Percentiles rank a stretch among this genome's conserved stretches.
Conservation (phyloP, 345 rosid species). For the Anastatica hierochuntica region DNA sequence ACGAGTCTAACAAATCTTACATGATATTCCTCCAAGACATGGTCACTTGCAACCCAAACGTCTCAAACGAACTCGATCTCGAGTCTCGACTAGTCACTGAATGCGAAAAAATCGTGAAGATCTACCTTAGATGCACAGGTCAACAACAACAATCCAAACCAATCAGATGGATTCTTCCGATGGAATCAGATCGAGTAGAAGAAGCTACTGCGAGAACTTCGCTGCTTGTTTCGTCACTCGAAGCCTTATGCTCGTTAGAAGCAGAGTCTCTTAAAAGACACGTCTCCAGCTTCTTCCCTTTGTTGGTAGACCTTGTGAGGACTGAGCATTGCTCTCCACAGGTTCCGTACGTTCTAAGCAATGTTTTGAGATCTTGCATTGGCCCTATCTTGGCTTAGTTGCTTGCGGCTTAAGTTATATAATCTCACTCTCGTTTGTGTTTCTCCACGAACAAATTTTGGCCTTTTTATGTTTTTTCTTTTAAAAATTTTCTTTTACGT, state of each 20-base stretch:
- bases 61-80: slow-evolving; percentile 42
- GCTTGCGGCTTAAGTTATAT: slow-evolving; percentile 10
- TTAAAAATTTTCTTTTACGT: too few relatives aligned
- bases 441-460: too few relatives aligned
- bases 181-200: slow-evolving; percentile 55
- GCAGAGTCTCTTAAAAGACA: slow-evolving; percentile 46
- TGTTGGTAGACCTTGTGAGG: slow-evolving; percentile 71
- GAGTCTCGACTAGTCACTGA: slow-evolving; percentile 50
- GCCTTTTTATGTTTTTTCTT: too few relatives aligned
- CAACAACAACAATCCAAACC: slow-evolving; percentile 9
- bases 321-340: slow-evolving; percentile 82
- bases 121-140: slow-evolving; percentile 53
- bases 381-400: slow-evolving; percentile 44
- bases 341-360: slow-evolving; percentile 49
- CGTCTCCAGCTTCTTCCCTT: slow-evolving; percentile 47
- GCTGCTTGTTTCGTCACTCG: slow-evolving; percentile 51
- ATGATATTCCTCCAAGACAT: slow-evolving; percentile 54
- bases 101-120: slow-evolving; percentile 49
- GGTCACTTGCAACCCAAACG: slow-evolving; percentile 29
- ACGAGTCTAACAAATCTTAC: slow-evolving; percentile 61
- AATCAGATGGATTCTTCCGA: slow-evolving; percentile 59
- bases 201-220: slow-evolving; percentile 73
- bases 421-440: not conserved
- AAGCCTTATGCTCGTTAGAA: slow-evolving; percentile 42
- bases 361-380: slow-evolving; percentile 69